Conservation (phyloP, 441 rosid species). For the Pelargonium fulgidum region DNA sequence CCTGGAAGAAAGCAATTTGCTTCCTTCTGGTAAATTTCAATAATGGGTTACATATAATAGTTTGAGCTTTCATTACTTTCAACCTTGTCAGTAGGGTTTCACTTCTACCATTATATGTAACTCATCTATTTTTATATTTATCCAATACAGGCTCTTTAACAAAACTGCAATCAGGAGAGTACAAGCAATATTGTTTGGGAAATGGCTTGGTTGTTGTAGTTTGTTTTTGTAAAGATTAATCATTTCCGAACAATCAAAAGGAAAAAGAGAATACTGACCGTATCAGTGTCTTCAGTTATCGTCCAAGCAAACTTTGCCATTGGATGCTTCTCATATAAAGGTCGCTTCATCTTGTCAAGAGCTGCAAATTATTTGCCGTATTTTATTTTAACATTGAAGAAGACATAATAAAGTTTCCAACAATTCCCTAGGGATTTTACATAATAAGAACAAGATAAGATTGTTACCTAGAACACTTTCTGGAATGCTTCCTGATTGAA, state of each 20-base stretch:
- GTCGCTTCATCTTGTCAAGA: slow-evolving; percentile 78
- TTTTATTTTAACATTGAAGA: slow-evolving; percentile 6
- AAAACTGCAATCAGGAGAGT: too few species aligned
- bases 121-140: too few species aligned
- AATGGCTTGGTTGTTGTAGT: too few species aligned
- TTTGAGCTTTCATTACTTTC: too few species aligned
- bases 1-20: background rate
- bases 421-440: slow-evolving; percentile 12
- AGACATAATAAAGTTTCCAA: slow-evolving; percentile 15
- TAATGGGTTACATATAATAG: too few species aligned
- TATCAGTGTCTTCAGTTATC: slow-evolving; percentile 74
- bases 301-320: slow-evolving; percentile 94
- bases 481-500: slow-evolving; percentile 56
- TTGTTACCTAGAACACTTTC: slow-evolving; percentile 65
- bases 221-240: background rate
- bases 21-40: background rate
- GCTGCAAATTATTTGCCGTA: slow-evolving; percentile 44
- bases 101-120: too few species aligned
- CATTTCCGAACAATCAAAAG: slow-evolving; percentile 10
- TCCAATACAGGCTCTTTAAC: too few species aligned
- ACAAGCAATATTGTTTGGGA: too few species aligned
- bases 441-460: slow-evolving; percentile 3
- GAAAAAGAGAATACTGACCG: slow-evolving; percentile 40
- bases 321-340: slow-evolving; percentile 90
- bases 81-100: too few species aligned